A percentile compares a stretch with the other conserved stretches of the same genome.
phyloP scores from a whole-genome alignment of 2,329 filamentous ascomycete species.

The Fusarium proliferatum region DNA sequence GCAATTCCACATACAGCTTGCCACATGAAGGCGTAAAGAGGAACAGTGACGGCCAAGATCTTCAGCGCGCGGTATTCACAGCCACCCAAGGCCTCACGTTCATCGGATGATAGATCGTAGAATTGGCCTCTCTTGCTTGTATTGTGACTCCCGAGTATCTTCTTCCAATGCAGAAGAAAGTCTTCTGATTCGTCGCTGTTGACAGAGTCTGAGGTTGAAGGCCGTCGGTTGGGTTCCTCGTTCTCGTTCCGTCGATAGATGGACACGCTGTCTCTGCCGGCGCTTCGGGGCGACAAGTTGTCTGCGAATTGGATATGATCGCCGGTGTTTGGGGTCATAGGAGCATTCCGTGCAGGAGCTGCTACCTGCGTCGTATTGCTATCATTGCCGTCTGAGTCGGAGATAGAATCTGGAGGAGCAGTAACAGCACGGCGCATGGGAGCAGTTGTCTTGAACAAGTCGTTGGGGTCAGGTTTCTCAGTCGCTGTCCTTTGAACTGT shows the following conservation, averaged over 20 bases:
- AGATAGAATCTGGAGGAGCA: constrained; percentile 28
- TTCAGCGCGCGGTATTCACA: constrained; percentile 72
- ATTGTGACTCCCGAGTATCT: constrained; percentile 52
- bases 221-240: constrained; percentile 10
- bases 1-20: constrained; percentile 69
- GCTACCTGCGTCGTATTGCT: constrained; percentile 41
- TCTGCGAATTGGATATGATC: constrained; percentile 39
- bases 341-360: constrained; percentile 19
- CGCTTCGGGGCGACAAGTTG: constrained; percentile 9
- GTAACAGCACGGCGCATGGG: constrained; percentile 33
- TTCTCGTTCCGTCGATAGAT: constrained; percentile 37
- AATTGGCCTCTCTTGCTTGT: constrained; percentile 66
- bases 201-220: constrained; percentile 36
- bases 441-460: constrained; percentile 6
- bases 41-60: constrained; percentile 68
- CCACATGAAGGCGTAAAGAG: constrained; percentile 69
- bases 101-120: constrained; percentile 61
- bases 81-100: constrained; percentile 69
- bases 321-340: constrained; percentile 13
- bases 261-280: constrained; percentile 22
- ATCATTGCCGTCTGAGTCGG: constrained; percentile 34
- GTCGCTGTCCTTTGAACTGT: constrained; percentile 25
- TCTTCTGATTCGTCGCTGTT: constrained; percentile 43
- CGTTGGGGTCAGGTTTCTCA: constrained; percentile 23
- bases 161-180: constrained; percentile 46